These are phyloP conservation scores for Torulaspora pretoriensis DNA, from an alignment of 1,139 yeast genomes.

Conservation along the genomic window DNA sequence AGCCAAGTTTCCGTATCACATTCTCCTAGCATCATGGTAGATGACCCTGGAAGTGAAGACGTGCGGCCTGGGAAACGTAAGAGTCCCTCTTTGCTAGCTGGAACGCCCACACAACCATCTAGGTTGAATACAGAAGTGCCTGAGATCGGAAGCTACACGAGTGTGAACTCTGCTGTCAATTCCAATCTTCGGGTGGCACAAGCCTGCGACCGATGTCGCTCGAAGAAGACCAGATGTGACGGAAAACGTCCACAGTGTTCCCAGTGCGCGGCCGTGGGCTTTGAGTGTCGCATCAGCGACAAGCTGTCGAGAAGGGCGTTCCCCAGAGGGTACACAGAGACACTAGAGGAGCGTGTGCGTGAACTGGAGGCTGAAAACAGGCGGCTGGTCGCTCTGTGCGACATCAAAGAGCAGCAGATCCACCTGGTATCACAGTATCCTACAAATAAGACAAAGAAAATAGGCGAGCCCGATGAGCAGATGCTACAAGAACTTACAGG, in stretches of 20 bases:
- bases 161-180: slow-evolving; percentile 9
- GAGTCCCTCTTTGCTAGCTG: slow-evolving; percentile 6
- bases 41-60: slow-evolving; percentile 1
- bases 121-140: slow-evolving; percentile 1
- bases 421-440: slow-evolving; percentile 30
- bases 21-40: slow-evolving; percentile 12
- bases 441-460: slow-evolving; percentile 9
- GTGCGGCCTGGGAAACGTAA: slow-evolving; percentile 1
- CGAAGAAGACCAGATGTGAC: slow-evolving; percentile 53
- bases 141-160: slow-evolving; percentile 7
- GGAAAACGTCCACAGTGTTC: slow-evolving; percentile 47
- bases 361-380: slow-evolving; percentile 58
- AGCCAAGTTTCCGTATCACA: slow-evolving; percentile 21
- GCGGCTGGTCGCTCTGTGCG: slow-evolving; percentile 48
- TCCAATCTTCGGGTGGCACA: slow-evolving; percentile 48
- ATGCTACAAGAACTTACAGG: slow-evolving; percentile 23
- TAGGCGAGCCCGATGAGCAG: slow-evolving; percentile 17
- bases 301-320: slow-evolving; percentile 65
- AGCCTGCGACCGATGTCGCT: slow-evolving; percentile 83
- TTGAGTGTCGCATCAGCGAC: slow-evolving; percentile 72
- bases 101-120: slow-evolving; percentile 3
- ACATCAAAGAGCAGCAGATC: slow-evolving; percentile 59
- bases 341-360: slow-evolving; percentile 56
- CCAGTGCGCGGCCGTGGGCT: slow-evolving; percentile 62
- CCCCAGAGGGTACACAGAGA: slow-evolving; percentile 74